Evolutionary conservation across 768 basidiomycete species (phyloP).

Genomic region (Amanita exitialis): DNA sequence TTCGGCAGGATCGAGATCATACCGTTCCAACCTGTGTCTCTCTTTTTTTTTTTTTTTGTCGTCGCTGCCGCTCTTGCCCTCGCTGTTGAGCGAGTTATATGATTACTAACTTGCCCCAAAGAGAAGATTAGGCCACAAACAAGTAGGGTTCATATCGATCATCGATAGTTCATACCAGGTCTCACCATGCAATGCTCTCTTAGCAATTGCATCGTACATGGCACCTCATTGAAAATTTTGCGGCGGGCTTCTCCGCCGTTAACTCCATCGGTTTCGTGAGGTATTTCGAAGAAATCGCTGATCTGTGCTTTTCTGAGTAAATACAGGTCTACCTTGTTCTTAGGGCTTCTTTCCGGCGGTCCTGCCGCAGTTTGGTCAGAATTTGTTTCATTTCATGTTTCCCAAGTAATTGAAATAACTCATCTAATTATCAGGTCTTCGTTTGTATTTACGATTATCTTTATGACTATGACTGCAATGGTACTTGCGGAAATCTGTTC

Average conservation of each 20-base stretch:
- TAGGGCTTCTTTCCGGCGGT: constrained; percentile 78
- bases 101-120: constrained; percentile 42
- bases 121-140: constrained; percentile 74
- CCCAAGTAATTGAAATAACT: not conserved
- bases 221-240: constrained; percentile 78
- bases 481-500: constrained; percentile 89
- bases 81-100: constrained; percentile 24
- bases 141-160: constrained; percentile 31
- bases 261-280: no score
- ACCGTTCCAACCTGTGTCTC: no score
- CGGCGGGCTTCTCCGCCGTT: constrained; percentile 70
- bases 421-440: constrained; percentile 56
- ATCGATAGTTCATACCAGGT: not conserved
- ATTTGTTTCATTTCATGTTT: constrained; percentile 7
- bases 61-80: constrained; percentile 23
- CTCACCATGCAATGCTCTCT: constrained; percentile 3
- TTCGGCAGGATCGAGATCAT: constrained; percentile 82
- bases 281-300: not conserved
- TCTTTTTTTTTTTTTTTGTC: no score
- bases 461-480: constrained; percentile 82
- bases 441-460: constrained; percentile 70
- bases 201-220: constrained; percentile 84
- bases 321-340: constrained; percentile 61
- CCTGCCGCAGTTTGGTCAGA: constrained; percentile 76
- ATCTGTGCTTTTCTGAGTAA: not conserved